These are phyloP conservation scores for Cryphonectria japonica DNA, from an alignment of 2,329 filamentous ascomycete genomes.

Conservation along the genomic window DNA sequence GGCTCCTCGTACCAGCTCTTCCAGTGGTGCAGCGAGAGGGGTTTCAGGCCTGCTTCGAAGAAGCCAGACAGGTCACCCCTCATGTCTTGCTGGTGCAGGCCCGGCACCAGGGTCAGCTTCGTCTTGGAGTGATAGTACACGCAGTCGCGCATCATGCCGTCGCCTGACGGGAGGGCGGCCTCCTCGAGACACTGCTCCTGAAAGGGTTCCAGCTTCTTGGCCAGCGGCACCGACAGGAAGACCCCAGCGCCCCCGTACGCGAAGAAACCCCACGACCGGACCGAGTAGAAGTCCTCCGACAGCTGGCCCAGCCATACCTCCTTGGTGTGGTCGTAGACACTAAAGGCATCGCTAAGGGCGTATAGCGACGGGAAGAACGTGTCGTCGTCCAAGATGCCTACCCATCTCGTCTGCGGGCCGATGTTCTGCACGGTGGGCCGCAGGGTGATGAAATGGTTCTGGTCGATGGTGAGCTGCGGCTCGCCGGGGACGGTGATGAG, in stretches of 20 bases:
- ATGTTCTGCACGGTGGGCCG: slow-evolving; percentile 51
- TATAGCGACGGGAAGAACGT: slow-evolving; percentile 64
- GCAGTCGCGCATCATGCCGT: slow-evolving; percentile 61
- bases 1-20: slow-evolving; percentile 61
- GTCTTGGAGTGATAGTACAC: slow-evolving; percentile 58
- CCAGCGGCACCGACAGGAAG: slow-evolving; percentile 59
- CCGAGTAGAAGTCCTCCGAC: slow-evolving; percentile 58
- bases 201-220: slow-evolving; percentile 50
- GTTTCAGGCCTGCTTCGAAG: slow-evolving; percentile 60
- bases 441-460: slow-evolving; percentile 62
- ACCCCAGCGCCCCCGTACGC: slow-evolving; percentile 65
- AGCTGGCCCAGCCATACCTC: slow-evolving; percentile 60
- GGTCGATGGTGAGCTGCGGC: slow-evolving; percentile 46
- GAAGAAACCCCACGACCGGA: slow-evolving; percentile 58
- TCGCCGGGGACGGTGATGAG: slow-evolving; percentile 34
- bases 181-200: slow-evolving; percentile 53
- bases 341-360: slow-evolving; percentile 52
- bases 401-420: slow-evolving; percentile 54
- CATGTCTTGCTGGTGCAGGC: slow-evolving; percentile 62
- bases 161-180: slow-evolving; percentile 45
- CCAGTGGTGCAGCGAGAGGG: slow-evolving; percentile 65
- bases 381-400: slow-evolving; percentile 63
- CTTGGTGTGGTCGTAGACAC: slow-evolving; percentile 50
- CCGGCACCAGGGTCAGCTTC: slow-evolving; percentile 58
- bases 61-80: slow-evolving; percentile 59